A percentile compares a stretch with the other conserved stretches of the same genome.
Evolutionary conservation across 129 eudicot species (phyloP).

Genomic region (carrot (Daucus carota)): DH1_v3.0 NC_030383.2:12671001-12671500

Average conservation of each 20-base stretch:
- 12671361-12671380: constrained; percentile 63
- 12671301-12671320: constrained; percentile 60
- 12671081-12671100: not conserved
- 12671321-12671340: constrained; percentile 84
- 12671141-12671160: constrained; percentile 38
- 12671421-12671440: constrained; percentile 41
- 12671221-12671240: constrained; percentile 61
- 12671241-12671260: constrained; percentile 79
- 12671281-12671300: constrained; percentile 68
- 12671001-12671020: not conserved
- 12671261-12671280: constrained; percentile 54
- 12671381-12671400: constrained; percentile 67
- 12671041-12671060: not conserved
- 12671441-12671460: constrained; percentile 34
- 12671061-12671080: not conserved
- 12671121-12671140: constrained; percentile 32
- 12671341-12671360: constrained; percentile 72
- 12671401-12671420: constrained; percentile 51
- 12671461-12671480: constrained; percentile 69
- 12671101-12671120: constrained; percentile 5
- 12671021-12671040: not conserved
- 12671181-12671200: constrained; percentile 38
- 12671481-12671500: constrained; percentile 92
- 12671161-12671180: constrained; percentile 35
- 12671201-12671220: constrained; percentile 49